These are phyloP conservation scores for Trichoderma sp. DNA, from an alignment of 2,329 filamentous ascomycete species.

Conservation along the genomic window DNA sequence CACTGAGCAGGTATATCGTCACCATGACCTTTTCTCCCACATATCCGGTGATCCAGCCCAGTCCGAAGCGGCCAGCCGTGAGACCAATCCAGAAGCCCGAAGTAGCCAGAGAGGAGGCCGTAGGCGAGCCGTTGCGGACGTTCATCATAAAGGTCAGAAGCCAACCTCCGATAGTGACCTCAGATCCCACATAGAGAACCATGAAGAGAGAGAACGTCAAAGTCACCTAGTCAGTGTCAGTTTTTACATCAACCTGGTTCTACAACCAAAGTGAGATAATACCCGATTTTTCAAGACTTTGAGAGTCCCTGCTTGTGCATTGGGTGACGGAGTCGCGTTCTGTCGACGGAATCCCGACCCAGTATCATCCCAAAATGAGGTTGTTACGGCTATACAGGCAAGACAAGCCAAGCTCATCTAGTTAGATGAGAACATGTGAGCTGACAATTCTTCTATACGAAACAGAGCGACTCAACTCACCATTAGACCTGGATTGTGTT, in stretches of 20 bases:
- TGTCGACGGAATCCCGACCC: background rate
- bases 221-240: slow-evolving; percentile 13
- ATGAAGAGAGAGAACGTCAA: slow-evolving; percentile 52
- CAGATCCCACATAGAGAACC: slow-evolving; percentile 73
- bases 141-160: slow-evolving; percentile 82
- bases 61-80: slow-evolving; percentile 67
- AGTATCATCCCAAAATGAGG: slow-evolving; percentile 19
- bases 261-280: background rate
- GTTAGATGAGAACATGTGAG: background rate
- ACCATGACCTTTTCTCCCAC: slow-evolving; percentile 72
- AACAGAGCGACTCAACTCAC: background rate
- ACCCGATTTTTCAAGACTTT: slow-evolving; percentile 17
- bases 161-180: slow-evolving; percentile 78
- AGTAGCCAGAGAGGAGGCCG: slow-evolving; percentile 66
- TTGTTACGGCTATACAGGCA: slow-evolving; percentile 1
- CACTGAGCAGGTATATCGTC: slow-evolving; percentile 62
- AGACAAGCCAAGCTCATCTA: slow-evolving; percentile 2
- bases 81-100: slow-evolving; percentile 84
- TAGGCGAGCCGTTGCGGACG: slow-evolving; percentile 65
- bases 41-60: slow-evolving; percentile 71
- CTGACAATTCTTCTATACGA: background rate
- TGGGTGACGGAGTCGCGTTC: background rate
- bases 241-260: background rate
- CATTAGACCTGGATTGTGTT: background rate
- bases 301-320: background rate